phyloP scores from a whole-genome alignment of 768 basidiomycete genomes.

The Trametes coccinea region DNA sequence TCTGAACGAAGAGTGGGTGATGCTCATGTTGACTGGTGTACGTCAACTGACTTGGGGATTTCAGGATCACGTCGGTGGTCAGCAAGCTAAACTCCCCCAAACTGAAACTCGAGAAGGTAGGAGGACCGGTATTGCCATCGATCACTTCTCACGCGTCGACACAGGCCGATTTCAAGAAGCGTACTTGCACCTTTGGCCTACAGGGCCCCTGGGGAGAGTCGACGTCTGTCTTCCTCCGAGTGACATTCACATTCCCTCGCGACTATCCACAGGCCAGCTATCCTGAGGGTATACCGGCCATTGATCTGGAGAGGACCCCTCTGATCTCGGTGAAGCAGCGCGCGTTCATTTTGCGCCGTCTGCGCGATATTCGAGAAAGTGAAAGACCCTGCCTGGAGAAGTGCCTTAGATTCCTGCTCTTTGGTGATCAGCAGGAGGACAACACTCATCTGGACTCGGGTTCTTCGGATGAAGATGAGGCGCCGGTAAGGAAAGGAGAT shows the following conservation, averaged over 20 bases:
- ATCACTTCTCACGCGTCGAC: not conserved
- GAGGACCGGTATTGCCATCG: not conserved
- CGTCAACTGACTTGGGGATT: not conserved
- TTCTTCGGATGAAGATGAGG: constrained; percentile 68
- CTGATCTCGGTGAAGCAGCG: constrained; percentile 77
- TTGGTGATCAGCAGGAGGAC: constrained; percentile 53
- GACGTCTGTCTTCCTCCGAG: constrained; percentile 80
- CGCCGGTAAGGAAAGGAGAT: constrained; percentile 45
- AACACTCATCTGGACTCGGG: constrained; percentile 51
- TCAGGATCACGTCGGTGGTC: constrained; percentile 72
- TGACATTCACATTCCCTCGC: constrained; percentile 87
- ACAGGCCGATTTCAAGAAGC: constrained; percentile 71
- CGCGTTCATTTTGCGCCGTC: constrained; percentile 73
- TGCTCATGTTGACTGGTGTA: not conserved
- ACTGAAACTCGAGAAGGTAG: constrained; percentile 84
- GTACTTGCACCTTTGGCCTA: constrained; percentile 82
- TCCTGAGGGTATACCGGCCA: constrained; percentile 66
- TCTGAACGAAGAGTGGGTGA: constrained; percentile 72
- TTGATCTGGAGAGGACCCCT: constrained; percentile 83
- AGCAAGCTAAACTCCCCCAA: constrained; percentile 65
- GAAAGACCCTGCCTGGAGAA: constrained; percentile 84
- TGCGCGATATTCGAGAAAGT: constrained; percentile 68
- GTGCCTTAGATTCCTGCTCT: constrained; percentile 80
- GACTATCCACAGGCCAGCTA: constrained; percentile 68
- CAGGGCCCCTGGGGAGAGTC: constrained; percentile 92